Base-by-base conservation (phyloP, 2,329 filamentous ascomycete genomes). In the Sporothrix variecibatus region DNA sequence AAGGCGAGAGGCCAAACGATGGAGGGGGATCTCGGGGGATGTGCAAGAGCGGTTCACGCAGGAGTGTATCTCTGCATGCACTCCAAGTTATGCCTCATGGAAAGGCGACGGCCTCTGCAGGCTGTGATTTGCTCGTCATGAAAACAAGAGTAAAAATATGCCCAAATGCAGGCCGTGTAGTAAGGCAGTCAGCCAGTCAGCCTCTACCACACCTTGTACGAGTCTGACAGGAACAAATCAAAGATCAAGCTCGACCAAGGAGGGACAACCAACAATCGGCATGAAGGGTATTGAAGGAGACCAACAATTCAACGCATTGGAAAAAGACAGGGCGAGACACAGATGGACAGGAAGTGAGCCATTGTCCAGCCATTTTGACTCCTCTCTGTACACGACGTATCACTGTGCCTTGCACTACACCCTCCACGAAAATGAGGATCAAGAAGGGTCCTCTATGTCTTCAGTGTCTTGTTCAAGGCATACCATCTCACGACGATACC, bases 191-290 rank as follows among this genome's bases (percentile, higher is more conserved):
- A 43, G 62, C 11, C 43, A 31, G 64, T 34, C 26, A 49, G 46
- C 28, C 23, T 28, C 28, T 26, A 69, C 65, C 65, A 51, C 46
- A 53, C 64, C 64, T 69, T 15, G 65, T 46, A 69, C 46, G 28
- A 69, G 46, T 69, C 46, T 69, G 65, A 69, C 65, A 69, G 65
- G 65, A 69, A 69, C 65, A 31, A 64, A 6, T 20, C 28, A 51
- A 8, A 28, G 12, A 3, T 46, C 43, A 17, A 46, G 43, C 43
- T 15, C 8, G 43, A 28, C 51, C 58, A 64, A 20, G 15, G 40
- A 7, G 15, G 26, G n/a, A 20, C n/a, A 67, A 2, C 9, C 40
- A 67, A 31, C 51, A 60, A 28, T 28, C 56, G 11, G 26, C 9
- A 5, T 17, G 12, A 38, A n/a, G 9, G 12, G 17, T 34, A 34